Evolutionary conservation across 192 early-diverging fungal genomes (phyloP).

Genomic region (Coemansia sp.): DNA sequence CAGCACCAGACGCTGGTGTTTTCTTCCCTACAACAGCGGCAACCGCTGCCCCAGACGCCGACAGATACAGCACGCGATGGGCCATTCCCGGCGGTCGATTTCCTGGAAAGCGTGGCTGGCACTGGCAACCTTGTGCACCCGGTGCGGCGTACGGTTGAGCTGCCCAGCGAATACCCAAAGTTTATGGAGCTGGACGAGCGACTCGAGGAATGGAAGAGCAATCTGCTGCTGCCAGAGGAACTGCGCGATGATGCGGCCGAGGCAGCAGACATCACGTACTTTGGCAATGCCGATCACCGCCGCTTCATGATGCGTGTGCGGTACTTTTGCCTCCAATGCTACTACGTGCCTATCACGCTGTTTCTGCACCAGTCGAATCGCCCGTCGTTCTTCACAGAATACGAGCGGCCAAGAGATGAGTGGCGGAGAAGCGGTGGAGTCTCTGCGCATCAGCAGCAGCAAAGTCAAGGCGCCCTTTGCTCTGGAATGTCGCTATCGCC

Average conservation of each 20-base stretch:
- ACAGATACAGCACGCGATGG: conserved; percentile 7
- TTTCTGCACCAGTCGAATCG: conserved; percentile 54
- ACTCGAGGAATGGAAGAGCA: conserved; percentile 45
- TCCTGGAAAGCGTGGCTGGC: conserved; percentile 18
- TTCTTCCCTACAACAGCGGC: not conserved
- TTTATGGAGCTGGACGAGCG: conserved; percentile 44
- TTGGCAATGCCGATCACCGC: conserved; percentile 52
- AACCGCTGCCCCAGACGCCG: not conserved
- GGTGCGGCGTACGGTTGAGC: conserved; percentile 30
- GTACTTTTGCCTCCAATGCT: conserved; percentile 54
- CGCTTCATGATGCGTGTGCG: conserved; percentile 57
- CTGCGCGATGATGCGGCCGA: conserved; percentile 48
- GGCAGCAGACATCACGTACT: conserved; percentile 46
- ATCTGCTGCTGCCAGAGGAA: conserved; percentile 44
- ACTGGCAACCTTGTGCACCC: conserved; percentile 32
- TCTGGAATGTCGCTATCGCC: not conserved
- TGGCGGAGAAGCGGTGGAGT: conserved; percentile 10
- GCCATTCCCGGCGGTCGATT: conserved; percentile 49
- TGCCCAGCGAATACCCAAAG: conserved; percentile 41
- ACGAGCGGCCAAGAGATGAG: conserved; percentile 45
- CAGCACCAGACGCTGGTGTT: not conserved
- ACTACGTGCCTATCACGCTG: conserved; percentile 50
- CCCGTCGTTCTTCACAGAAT: conserved; percentile 53
- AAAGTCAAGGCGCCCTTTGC: not conserved
- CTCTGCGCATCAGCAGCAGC: not conserved